Percentiles rank a stretch among this genome's conserved stretches.
phyloP scores from a whole-genome alignment of 345 rosid species.

The Punica granatum region DNA sequence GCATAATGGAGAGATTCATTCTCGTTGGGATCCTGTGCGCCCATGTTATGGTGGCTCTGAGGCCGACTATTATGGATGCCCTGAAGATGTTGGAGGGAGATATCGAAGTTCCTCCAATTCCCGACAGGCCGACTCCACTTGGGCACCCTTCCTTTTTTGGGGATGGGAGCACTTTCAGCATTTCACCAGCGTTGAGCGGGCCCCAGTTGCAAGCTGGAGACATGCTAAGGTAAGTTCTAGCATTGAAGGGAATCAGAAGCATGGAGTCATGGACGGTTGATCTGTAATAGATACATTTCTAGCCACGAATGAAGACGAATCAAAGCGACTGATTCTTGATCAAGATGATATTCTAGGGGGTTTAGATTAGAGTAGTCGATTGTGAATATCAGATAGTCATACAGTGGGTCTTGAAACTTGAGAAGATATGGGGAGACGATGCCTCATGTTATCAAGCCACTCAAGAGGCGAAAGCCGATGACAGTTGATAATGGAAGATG shows the following conservation, averaged over 20 bases:
- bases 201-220: constrained; percentile 35
- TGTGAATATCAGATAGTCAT: background rate
- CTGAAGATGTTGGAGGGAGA: constrained; percentile 92
- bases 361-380: background rate
- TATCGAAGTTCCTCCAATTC: constrained; percentile 66
- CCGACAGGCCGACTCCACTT: constrained; percentile 69
- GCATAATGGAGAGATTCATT: constrained; percentile 76
- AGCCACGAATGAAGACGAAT: background rate
- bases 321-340: background rate
- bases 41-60: constrained; percentile 88
- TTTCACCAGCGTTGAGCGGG: constrained; percentile 46
- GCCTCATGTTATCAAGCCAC: background rate
- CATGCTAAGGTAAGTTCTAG: constrained; percentile 31
- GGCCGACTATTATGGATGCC: constrained; percentile 79
- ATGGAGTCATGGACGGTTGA: background rate
- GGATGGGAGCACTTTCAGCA: constrained; percentile 33
- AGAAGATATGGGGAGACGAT: background rate
- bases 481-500: background rate
- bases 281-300: background rate
- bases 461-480: background rate
- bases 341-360: background rate
- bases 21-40: constrained; percentile 80
- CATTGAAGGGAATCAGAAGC: background rate
- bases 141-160: constrained; percentile 34
- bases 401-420: background rate